These are phyloP conservation scores for Salix brachista DNA, from an alignment of 345 rosid species.

Conservation along the genomic window DNA sequence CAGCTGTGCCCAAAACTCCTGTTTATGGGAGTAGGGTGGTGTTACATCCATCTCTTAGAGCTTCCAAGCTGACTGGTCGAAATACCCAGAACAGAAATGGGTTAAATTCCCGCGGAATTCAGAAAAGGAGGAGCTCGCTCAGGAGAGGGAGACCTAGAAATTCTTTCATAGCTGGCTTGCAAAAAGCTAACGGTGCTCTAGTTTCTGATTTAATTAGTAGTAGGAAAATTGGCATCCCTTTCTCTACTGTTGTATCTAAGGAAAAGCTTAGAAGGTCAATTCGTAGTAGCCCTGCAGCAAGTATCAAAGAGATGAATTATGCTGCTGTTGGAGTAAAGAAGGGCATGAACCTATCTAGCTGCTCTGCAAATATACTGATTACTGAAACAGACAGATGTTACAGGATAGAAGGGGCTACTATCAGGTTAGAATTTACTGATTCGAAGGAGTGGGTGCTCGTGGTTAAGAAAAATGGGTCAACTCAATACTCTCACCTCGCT, in stretches of 20 bases:
- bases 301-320: conserved; percentile 30
- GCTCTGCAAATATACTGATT: conserved; percentile 62
- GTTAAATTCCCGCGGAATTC: conserved; percentile 55
- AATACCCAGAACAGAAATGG: conserved; percentile 42
- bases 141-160: conserved; percentile 64
- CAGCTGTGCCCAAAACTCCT: conserved; percentile 14
- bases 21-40: conserved; percentile 25
- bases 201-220: conserved; percentile 54
- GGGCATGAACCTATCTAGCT: conserved; percentile 37
- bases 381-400: conserved; percentile 59
- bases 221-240: conserved; percentile 51
- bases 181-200: conserved; percentile 51
- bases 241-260: conserved; percentile 42
- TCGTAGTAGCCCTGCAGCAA: conserved; percentile 26
- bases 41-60: conserved; percentile 44
- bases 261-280: conserved; percentile 50
- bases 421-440: conserved; percentile 47
- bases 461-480: conserved; percentile 50
- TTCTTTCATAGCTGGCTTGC: conserved; percentile 34
- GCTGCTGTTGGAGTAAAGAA: conserved; percentile 24
- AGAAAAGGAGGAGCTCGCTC: conserved; percentile 68
- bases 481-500: conserved; percentile 46
- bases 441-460: conserved; percentile 70
- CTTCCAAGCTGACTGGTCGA: conserved; percentile 45
- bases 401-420: conserved; percentile 62